A percentile compares a stretch with the other conserved stretches of the same genome.
phyloP scores from a whole-genome alignment of 352 stramenopile genomes.

The Globisporangium takayamanum region DNA sequence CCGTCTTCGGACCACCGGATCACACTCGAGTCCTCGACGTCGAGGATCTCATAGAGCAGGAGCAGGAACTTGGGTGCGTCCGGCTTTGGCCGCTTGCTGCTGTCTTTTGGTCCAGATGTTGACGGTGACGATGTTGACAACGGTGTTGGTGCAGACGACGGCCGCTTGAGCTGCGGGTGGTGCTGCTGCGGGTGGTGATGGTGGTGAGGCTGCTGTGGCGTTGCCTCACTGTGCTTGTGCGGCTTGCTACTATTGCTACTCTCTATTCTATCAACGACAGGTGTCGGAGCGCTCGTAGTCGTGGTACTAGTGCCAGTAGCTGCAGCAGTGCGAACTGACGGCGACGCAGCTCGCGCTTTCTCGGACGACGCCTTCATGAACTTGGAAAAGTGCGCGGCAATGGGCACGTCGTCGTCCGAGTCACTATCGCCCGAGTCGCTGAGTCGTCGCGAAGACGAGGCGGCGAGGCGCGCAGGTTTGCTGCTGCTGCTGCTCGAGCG shows the following conservation, averaged over 20 bases:
- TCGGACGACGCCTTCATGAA: slow-evolving; percentile 9
- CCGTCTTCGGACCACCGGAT: slow-evolving; percentile 49
- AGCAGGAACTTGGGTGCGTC: slow-evolving; percentile 49
- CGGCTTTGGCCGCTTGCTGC: slow-evolving; percentile 24
- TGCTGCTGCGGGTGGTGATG: too few relatives aligned
- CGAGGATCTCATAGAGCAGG: slow-evolving; percentile 49
- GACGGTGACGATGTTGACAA: not conserved
- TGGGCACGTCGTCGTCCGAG: slow-evolving; percentile 11
- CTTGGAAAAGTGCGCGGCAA: slow-evolving; percentile 9
- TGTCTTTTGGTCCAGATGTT: not conserved
- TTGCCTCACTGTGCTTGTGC: not conserved
- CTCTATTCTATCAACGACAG: slow-evolving; percentile 5
- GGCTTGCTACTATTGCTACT: slow-evolving; percentile 1
- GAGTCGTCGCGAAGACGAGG: too few relatives aligned
- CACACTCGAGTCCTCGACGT: slow-evolving; percentile 36
- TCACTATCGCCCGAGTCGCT: slow-evolving; percentile 4
- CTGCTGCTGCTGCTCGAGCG: too few relatives aligned
- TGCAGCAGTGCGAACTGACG: not conserved
- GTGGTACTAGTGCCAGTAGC: not conserved
- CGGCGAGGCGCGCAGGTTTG: too few relatives aligned
- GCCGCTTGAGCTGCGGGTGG: too few relatives aligned
- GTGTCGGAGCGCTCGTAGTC: not conserved
- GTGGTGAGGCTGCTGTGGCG: too few relatives aligned
- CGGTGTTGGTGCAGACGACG: too few relatives aligned
- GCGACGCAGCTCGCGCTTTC: not conserved